Evolutionary conservation across 2,329 filamentous ascomycete species (phyloP).

Genomic region (Trichoderma sp.): DNA sequence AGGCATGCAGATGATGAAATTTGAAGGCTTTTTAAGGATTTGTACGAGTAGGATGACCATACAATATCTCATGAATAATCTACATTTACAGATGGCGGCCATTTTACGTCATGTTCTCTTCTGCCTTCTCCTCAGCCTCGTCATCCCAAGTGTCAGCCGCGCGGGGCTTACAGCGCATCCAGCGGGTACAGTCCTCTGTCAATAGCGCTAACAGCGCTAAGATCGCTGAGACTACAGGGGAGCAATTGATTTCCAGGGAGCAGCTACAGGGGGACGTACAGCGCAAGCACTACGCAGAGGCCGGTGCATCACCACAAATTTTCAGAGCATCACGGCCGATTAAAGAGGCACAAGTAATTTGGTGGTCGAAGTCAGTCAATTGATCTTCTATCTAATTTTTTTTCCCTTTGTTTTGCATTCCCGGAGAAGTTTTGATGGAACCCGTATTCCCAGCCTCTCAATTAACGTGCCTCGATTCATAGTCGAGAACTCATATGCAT

Average conservation of each 20-base stretch:
- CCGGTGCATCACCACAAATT: too few relatives aligned
- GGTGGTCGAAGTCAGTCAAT: slow-evolving; percentile 33
- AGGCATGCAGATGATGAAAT: background rate
- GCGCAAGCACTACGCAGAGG: background rate
- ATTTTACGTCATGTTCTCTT: too few relatives aligned
- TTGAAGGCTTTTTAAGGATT: background rate
- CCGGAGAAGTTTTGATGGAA: slow-evolving; percentile 46
- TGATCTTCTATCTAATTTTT: slow-evolving; percentile 52
- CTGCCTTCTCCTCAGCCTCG: background rate
- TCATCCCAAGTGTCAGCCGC: background rate
- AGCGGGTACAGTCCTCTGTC: background rate
- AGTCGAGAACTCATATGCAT: slow-evolving; percentile 47
- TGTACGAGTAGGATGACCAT: background rate
- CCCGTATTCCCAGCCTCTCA: slow-evolving; percentile 46
- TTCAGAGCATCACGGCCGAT: too few relatives aligned
- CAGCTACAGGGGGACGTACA: background rate
- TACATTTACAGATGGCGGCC: background rate
- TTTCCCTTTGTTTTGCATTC: slow-evolving; percentile 51
- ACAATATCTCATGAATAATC: background rate
- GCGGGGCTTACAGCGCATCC: background rate
- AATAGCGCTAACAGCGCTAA: background rate
- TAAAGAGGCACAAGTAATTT: background rate
- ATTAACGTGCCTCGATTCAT: slow-evolving; percentile 45
- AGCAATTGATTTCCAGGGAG: background rate
- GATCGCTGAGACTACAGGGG: background rate